Evolutionary conservation across 345 rosid genomes (phyloP).

Genomic region (Zanthoxylum bungeanum): DNA sequence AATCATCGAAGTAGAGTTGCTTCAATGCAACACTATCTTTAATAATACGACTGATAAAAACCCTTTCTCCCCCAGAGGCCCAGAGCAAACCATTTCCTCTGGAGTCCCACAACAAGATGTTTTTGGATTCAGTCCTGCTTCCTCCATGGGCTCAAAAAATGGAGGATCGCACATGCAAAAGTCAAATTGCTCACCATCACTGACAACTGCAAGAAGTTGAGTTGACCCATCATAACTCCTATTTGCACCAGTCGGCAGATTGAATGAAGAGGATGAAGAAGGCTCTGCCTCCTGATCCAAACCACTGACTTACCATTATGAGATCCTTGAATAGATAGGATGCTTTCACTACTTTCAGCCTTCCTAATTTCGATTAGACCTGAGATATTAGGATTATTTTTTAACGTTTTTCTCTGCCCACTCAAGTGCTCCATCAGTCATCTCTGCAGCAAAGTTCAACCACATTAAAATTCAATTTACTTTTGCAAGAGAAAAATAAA

Average conservation of each 20-base stretch:
- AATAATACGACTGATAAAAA: slow-evolving; percentile 68
- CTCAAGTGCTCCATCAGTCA: slow-evolving; percentile 76
- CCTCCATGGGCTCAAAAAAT: slow-evolving; percentile 75
- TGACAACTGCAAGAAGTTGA: slow-evolving; percentile 61
- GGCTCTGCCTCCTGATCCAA: slow-evolving; percentile 15
- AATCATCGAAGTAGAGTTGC: slow-evolving; percentile 89
- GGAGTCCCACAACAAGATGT: slow-evolving; percentile 90
- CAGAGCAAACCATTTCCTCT: slow-evolving; percentile 79
- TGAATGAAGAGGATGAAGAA: slow-evolving; percentile 17
- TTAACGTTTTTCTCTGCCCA: slow-evolving; percentile 84
- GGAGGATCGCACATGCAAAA: slow-evolving; percentile 99
- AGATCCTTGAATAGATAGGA: slow-evolving; percentile 16
- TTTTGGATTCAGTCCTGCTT: slow-evolving; percentile 86
- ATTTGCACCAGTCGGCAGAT: slow-evolving; percentile 20
- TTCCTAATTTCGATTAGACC: slow-evolving; percentile 67
- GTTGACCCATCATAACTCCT: slow-evolving; percentile 42
- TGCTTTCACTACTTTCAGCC: slow-evolving; percentile 30
- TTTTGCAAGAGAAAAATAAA: neutral
- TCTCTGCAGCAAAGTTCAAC: slow-evolving; percentile 49
- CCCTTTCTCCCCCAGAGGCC: slow-evolving; percentile 94
- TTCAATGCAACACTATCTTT: slow-evolving; percentile 69
- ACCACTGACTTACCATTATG: slow-evolving; percentile 12
- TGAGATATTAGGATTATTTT: slow-evolving; percentile 63
- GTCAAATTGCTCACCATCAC: slow-evolving; percentile 70
- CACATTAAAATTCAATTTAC: slow-evolving; percentile 6